Evolutionary conservation across 495 filamentous ascomycete species (phyloP).

Genomic region (Hypoxylon cercidicola): DNA sequence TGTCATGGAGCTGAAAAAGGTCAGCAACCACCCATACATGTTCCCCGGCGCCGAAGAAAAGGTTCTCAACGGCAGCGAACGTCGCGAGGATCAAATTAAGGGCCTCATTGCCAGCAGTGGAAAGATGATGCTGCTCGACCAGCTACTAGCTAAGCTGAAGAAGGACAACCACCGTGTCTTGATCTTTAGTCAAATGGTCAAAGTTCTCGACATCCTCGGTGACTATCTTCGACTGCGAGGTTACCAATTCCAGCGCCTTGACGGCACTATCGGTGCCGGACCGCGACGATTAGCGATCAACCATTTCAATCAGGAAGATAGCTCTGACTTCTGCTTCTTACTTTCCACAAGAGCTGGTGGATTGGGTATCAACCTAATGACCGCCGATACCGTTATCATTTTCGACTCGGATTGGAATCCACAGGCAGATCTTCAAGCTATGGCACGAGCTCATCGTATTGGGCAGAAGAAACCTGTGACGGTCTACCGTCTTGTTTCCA

Average conservation of each 20-base stretch:
- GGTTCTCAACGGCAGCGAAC: conserved; percentile 76
- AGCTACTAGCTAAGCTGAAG: conserved; percentile 88
- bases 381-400: conserved; percentile 95
- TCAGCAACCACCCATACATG: conserved; percentile 98
- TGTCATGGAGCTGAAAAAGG: conserved; percentile 99
- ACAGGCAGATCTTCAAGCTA: conserved; percentile 96
- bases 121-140: conserved; percentile 99
- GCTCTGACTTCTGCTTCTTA: conserved; percentile 95
- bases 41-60: conserved; percentile 92
- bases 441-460: conserved; percentile 97
- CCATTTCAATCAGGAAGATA: conserved; percentile 95
- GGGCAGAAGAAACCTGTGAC: conserved; percentile 95
- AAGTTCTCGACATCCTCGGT: conserved; percentile 94
- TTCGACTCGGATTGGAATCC: conserved; percentile 99
- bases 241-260: conserved; percentile 91
- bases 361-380: conserved; percentile 98
- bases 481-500: conserved; percentile 93
- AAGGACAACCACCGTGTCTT: conserved; percentile 92
- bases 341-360: conserved; percentile 95
- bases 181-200: conserved; percentile 99
- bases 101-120: conserved; percentile 94
- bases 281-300: conserved; percentile 92
- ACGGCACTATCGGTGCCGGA: conserved; percentile 90
- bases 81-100: conserved; percentile 88
- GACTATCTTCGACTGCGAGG: conserved; percentile 92